Percentiles rank a stretch among this genome's conserved stretches.
Evolutionary conservation across 2,329 filamentous ascomycete species (phyloP).

Genomic region (Rutstroemia sydowiana): DNA sequence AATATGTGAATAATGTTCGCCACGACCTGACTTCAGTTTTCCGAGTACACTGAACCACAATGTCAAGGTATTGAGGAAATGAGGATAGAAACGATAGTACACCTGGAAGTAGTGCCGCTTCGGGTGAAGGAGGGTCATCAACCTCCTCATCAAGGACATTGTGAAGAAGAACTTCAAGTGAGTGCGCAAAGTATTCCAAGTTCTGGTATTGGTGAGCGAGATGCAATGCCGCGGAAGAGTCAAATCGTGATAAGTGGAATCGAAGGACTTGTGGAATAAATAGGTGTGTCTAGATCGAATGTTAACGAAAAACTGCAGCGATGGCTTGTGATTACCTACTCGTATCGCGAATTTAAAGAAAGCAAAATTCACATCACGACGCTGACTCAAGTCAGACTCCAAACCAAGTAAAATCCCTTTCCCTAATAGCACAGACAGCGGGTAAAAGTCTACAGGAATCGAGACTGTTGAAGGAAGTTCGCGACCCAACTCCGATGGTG

Average conservation of each 20-base stretch:
- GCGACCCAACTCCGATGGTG: constrained; percentile 54
- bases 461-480: constrained; percentile 69
- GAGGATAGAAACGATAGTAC: constrained; percentile 60
- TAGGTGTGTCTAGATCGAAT: constrained; percentile 65
- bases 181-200: constrained; percentile 87
- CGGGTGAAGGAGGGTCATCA: constrained; percentile 58
- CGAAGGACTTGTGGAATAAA: constrained; percentile 85
- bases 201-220: constrained; percentile 80
- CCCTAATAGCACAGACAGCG: constrained; percentile 75
- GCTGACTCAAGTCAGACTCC: constrained; percentile 87
- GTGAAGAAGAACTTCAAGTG: constrained; percentile 84
- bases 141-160: constrained; percentile 93
- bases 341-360: constrained; percentile 82
- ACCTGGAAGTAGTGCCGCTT: constrained; percentile 56
- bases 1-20: constrained; percentile 85
- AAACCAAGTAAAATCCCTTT: constrained; percentile 88
- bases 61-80: constrained; percentile 82
- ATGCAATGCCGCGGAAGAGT: constrained; percentile 71
- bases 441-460: constrained; percentile 90
- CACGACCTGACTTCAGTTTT: constrained; percentile 95
- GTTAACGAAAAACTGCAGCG: constrained; percentile 10
- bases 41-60: constrained; percentile 91
- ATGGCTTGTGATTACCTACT: constrained; percentile 44
- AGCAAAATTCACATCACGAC: constrained; percentile 84
- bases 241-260: constrained; percentile 67